Percentiles rank a stretch among this genome's conserved stretches.
These are phyloP conservation scores for Yamadazyma sp. DNA, from an alignment of 805 yeast species.

Conservation along the genomic window DNA sequence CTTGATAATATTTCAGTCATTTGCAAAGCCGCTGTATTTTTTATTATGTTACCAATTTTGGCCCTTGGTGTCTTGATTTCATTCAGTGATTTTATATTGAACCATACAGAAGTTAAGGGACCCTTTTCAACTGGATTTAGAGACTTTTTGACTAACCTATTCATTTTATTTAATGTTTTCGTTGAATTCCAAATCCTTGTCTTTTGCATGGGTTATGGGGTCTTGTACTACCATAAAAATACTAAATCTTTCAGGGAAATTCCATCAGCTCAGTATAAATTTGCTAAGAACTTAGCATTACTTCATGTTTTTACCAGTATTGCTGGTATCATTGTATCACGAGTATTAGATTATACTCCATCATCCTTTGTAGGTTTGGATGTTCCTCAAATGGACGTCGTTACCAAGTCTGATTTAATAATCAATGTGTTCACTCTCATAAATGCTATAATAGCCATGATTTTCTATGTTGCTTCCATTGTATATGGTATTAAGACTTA, in stretches of 20 bases:
- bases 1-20: constrained; percentile 26
- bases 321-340: neutral
- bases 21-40: constrained; percentile 26
- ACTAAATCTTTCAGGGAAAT: constrained; percentile 22
- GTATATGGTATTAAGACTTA: constrained; percentile 25
- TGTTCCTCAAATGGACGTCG: too few species aligned
- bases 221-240: constrained; percentile 23
- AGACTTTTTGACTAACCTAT: neutral
- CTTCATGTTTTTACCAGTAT: neutral
- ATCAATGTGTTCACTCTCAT: too few species aligned
- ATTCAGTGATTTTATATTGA: constrained; percentile 5
- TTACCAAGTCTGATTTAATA: too few species aligned
- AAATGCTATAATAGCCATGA: too few species aligned
- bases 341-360: neutral
- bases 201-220: constrained; percentile 36
- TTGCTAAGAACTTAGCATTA: constrained; percentile 3
- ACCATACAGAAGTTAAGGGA: constrained; percentile 5
- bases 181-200: constrained; percentile 17
- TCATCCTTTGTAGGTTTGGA: constrained; percentile 1
- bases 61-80: neutral
- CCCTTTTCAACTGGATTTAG: neutral
- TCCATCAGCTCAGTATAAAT: constrained; percentile 3
- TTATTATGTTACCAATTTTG: constrained; percentile 20
- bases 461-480: constrained; percentile 12
- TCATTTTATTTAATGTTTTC: constrained; percentile 5